These are phyloP conservation scores for Glonium stellatum DNA, from an alignment of 495 filamentous ascomycete genomes.

Conservation along the genomic window DNA sequence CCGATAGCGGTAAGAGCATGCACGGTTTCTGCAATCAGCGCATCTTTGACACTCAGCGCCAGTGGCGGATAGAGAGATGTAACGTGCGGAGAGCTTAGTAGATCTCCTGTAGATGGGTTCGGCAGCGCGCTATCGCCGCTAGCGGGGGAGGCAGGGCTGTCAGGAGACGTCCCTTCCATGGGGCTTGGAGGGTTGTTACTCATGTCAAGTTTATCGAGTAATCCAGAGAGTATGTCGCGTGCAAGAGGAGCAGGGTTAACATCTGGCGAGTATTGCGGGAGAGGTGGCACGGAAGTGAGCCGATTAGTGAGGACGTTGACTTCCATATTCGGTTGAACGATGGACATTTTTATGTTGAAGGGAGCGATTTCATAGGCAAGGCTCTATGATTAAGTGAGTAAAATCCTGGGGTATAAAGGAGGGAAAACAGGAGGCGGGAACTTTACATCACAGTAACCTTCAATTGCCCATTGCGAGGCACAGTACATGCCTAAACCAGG, in stretches of 20 bases:
- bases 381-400: constrained; percentile 44
- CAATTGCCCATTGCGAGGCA: constrained; percentile 87
- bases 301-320: constrained; percentile 77
- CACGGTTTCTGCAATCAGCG: constrained; percentile 81
- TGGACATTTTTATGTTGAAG: constrained; percentile 93
- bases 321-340: constrained; percentile 85
- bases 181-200: constrained; percentile 17
- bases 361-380: constrained; percentile 95
- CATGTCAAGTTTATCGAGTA: constrained; percentile 50
- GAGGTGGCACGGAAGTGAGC: constrained; percentile 70
- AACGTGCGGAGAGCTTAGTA: constrained; percentile 46
- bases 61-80: constrained; percentile 66
- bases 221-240: constrained; percentile 69
- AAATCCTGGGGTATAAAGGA: neutral
- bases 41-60: constrained; percentile 54
- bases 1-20: constrained; percentile 85
- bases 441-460: constrained; percentile 85
- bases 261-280: constrained; percentile 64
- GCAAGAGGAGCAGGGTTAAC: constrained; percentile 73
- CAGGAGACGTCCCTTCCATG: constrained; percentile 13
- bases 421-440: neutral
- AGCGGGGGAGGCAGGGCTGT: constrained; percentile 20
- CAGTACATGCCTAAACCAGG: constrained; percentile 87
- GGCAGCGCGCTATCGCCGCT: constrained; percentile 29
- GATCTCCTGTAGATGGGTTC: constrained; percentile 40